Percentiles rank a stretch among this genome's conserved stretches.
phyloP scores from a whole-genome alignment of 73 alveolate genomes.

The Symbiodinium pilosum region DNA sequence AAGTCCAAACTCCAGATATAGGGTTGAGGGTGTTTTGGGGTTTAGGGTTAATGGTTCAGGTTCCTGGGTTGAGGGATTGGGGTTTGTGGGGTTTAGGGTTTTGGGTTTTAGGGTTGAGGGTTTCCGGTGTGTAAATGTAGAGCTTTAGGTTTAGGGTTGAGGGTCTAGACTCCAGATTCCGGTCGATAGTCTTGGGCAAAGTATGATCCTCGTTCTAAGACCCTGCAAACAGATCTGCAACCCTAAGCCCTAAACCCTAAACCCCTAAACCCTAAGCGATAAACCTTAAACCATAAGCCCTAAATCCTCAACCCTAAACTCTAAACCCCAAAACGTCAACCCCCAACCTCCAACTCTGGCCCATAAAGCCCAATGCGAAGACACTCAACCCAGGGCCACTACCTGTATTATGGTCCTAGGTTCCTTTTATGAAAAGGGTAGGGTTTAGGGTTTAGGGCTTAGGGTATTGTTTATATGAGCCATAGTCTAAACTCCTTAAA shows the following conservation, averaged over 20 bases:
- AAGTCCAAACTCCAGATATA: too few relatives aligned
- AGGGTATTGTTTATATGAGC: too few relatives aligned
- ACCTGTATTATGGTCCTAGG: too few relatives aligned
- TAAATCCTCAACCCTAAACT: neutral
- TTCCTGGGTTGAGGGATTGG: neutral
- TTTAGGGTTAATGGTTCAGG: neutral
- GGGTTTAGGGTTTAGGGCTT: too few relatives aligned
- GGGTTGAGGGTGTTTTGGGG: neutral
- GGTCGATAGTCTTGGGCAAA: too few relatives aligned
- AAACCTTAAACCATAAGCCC: neutral
- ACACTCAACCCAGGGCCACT: too few relatives aligned
- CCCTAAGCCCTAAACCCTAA: neutral
- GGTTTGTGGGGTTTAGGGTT: neutral
- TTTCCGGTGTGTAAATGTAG: too few relatives aligned
- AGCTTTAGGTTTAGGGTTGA: too few relatives aligned
- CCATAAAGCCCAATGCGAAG: neutral
- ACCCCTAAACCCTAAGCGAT: neutral
- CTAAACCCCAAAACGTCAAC: neutral
- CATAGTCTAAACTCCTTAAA: too few relatives aligned
- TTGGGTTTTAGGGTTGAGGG: neutral
- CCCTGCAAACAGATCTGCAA: too few relatives aligned
- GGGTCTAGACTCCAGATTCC: neutral
- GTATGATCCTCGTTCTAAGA: too few relatives aligned
- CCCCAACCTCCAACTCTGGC: neutral
- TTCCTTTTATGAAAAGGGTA: too few relatives aligned